Evolutionary conservation across 371 early-diverging fungal genomes (phyloP).

Genomic region (Mucor plumbeus): DNA sequence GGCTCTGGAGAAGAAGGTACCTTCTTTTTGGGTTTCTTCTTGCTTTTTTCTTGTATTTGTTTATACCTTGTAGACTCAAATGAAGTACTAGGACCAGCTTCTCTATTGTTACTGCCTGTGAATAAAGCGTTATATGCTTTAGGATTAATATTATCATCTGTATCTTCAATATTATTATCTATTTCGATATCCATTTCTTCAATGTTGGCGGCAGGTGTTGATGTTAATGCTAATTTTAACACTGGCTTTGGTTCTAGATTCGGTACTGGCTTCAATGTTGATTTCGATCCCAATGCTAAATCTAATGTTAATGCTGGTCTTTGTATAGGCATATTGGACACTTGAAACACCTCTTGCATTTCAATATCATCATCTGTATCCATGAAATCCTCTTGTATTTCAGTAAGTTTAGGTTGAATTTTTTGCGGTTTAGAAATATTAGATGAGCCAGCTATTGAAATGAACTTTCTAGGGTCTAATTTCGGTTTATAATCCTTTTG

Average conservation of each 20-base stretch:
- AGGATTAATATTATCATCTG: not conserved
- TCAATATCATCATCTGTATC: not conserved
- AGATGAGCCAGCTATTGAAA: constrained; percentile 6
- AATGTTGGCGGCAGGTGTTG: not conserved
- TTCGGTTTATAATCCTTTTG: constrained; percentile 18
- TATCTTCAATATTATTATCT: not conserved
- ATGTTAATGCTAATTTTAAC: not conserved
- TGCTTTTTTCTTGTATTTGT: not conserved
- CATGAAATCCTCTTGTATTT: not conserved
- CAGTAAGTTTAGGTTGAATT: not conserved
- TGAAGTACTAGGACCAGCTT: not conserved
- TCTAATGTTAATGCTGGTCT: not conserved
- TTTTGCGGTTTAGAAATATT: constrained; percentile 3
- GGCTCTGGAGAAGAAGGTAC: not conserved
- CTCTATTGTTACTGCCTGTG: not conserved
- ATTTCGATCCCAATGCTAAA: too few relatives aligned
- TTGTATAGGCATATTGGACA: not conserved
- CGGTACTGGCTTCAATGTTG: not conserved
- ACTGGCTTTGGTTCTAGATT: not conserved
- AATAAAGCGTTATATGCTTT: not conserved
- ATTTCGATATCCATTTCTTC: not conserved
- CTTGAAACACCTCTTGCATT: not conserved
- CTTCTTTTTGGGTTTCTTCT: constrained; percentile 7
- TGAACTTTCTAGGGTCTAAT: constrained; percentile 23
- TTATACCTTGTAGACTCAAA: not conserved